phyloP scores from a whole-genome alignment of 495 filamentous ascomycete genomes.

The Hyaloscypha hepaticicola region DNA sequence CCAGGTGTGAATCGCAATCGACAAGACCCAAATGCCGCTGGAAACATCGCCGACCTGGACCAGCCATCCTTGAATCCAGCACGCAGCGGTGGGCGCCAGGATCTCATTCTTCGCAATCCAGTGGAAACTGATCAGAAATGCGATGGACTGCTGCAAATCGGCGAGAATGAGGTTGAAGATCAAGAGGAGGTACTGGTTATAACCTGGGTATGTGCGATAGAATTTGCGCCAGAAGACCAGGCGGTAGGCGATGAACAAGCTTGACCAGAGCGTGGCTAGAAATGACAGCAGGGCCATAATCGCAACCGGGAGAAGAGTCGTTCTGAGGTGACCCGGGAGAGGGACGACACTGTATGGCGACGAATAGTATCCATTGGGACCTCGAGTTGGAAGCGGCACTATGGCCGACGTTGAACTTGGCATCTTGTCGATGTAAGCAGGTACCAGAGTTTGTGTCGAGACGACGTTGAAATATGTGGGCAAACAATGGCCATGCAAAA shows the following conservation, averaged over 20 bases:
- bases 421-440: neutral
- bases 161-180: conserved; percentile 64
- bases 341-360: conserved; percentile 12
- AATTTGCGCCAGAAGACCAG: conserved; percentile 48
- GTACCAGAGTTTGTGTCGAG: neutral
- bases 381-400: neutral
- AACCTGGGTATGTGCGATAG: conserved; percentile 43
- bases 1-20: conserved; percentile 59
- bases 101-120: conserved; percentile 54
- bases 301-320: conserved; percentile 41
- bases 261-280: conserved; percentile 41
- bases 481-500: too few species aligned
- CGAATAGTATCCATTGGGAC: conserved; percentile 15
- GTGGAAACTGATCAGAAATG: conserved; percentile 56
- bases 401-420: neutral
- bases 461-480: neutral
- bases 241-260: conserved; percentile 49
- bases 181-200: conserved; percentile 62
- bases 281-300: conserved; percentile 48
- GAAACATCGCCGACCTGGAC: conserved; percentile 61
- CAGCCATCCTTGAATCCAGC: conserved; percentile 60
- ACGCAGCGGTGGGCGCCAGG: conserved; percentile 47
- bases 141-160: conserved; percentile 58
- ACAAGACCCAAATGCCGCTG: conserved; percentile 60
- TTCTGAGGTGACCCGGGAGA: conserved; percentile 10